Evolutionary conservation across 2,329 filamentous ascomycete genomes (phyloP).

Genomic region (Bipolaris bicolor): DNA sequence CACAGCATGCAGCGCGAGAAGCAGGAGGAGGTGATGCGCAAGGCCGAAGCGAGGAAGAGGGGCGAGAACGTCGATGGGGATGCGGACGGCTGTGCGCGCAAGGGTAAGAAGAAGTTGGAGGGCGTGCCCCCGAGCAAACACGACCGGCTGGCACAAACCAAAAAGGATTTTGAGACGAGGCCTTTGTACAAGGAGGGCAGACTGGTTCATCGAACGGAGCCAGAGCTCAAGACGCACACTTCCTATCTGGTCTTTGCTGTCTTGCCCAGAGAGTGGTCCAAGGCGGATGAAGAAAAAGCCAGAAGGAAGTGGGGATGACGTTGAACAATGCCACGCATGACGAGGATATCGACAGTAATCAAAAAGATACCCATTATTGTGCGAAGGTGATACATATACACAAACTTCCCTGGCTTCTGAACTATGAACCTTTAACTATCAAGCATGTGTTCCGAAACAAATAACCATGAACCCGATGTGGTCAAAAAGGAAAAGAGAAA

Average conservation of each 20-base stretch:
- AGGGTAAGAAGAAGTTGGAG: slow-evolving; percentile 27
- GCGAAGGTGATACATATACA: no score
- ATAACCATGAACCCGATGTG: no score
- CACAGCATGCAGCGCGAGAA: slow-evolving; percentile 56
- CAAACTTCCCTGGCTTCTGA: no score
- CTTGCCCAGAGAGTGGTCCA: slow-evolving; percentile 83
- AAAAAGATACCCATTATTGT: no score
- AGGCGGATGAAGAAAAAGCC: slow-evolving; percentile 76
- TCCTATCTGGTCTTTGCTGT: slow-evolving; percentile 96
- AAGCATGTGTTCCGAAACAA: no score
- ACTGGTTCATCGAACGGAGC: slow-evolving; percentile 79
- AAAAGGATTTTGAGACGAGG: slow-evolving; percentile 41
- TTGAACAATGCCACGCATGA: no score
- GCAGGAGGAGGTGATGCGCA: slow-evolving; percentile 52
- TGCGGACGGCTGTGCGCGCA: slow-evolving; percentile 22
- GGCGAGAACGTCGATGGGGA: slow-evolving; percentile 39
- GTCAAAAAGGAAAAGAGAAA: neutral
- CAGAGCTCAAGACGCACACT: slow-evolving; percentile 93
- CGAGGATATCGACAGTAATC: no score
- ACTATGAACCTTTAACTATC: no score
- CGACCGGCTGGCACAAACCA: slow-evolving; percentile 37
- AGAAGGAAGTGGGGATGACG: no score
- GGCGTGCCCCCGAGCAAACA: slow-evolving; percentile 39
- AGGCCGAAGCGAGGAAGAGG: slow-evolving; percentile 45
- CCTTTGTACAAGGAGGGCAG: slow-evolving; percentile 73